Base-by-base conservation (phyloP, 2,329 filamentous ascomycete genomes). In the Neodidymelliopsis sp. region DNA sequence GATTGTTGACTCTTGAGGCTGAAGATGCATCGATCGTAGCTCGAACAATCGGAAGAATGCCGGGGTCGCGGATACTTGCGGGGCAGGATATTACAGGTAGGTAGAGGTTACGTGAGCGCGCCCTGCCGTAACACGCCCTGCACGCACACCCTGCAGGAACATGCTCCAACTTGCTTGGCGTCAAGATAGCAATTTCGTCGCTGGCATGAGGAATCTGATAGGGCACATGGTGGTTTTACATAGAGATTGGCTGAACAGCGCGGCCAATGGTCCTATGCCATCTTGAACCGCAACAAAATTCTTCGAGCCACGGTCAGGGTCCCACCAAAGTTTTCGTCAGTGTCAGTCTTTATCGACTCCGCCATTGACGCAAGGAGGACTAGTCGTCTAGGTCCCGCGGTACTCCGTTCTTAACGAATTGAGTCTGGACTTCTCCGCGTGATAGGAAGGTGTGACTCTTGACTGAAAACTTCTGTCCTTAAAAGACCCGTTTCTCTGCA, bases 381-480 rank as follows among this genome's bases (percentile, higher is more conserved):
- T 43, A 53, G 49, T 35, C 52, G 41, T 50, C 31, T 40, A 49
- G 37, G 28, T 47, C 46, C 57, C 57, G 55, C 45, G 39, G 35
- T 48, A 42, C 40, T 50, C 54, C 54, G 52, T 45, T 16, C 20
- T n/a, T 40, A 27, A 34, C 23, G 24, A 31, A 19, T 25, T 53
- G 28, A 31, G 43, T 30, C 39, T 53, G 18, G 40, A 18, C 31
- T 29, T 38, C 39, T 49, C 46, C 63, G 53, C 61, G 57, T 66
- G 64, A 67, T 60, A 58, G 48, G 51, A 44, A 54, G 39, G 54
- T 58, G 52, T 67, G 64, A 66, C 64, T 65, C 61, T 53, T 49
- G 42, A 48, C 40, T 46, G 51, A 51, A 56, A 51, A 56, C 56
- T 56, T 40, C 23, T 44, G 24, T 41, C 45, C 31, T 54, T 65